Conservation (phyloP, 208 protist genomes). For the Trypanosomatidae sp. region DNA sequence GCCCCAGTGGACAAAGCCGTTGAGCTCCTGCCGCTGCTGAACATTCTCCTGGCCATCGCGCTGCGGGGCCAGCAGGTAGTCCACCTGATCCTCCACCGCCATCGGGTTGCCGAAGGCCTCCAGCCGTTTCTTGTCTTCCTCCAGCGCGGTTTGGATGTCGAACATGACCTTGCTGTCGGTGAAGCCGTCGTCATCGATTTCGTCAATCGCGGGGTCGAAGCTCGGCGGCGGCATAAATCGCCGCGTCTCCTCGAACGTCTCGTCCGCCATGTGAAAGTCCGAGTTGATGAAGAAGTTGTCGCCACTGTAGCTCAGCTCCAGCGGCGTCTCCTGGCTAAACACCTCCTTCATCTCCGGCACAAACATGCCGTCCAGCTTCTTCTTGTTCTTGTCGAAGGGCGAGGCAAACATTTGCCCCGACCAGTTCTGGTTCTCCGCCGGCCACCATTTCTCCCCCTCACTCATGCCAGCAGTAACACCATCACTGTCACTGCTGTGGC, state of each 20-base stretch:
- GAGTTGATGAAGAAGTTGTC: constrained; percentile 74
- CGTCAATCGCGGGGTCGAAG: constrained; percentile 84
- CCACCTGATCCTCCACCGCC: constrained; percentile 84
- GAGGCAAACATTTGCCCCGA: constrained; percentile 72
- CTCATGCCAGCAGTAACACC: constrained; percentile 16
- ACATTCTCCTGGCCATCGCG: constrained; percentile 80
- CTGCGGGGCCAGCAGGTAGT: constrained; percentile 79
- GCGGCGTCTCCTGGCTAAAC: constrained; percentile 47
- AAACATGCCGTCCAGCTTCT: constrained; percentile 81
- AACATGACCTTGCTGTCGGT: constrained; percentile 77
- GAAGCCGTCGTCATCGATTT: constrained; percentile 85
- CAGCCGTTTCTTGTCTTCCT: constrained; percentile 79
- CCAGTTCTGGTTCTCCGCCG: constrained; percentile 64
- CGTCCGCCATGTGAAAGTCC: constrained; percentile 81
- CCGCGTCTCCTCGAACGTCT: constrained; percentile 73
- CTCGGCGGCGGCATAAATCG: constrained; percentile 76
- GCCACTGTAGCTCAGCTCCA: constrained; percentile 69
- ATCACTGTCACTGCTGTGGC: too few relatives aligned
- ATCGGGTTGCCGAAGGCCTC: constrained; percentile 91
- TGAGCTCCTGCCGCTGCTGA: constrained; percentile 85
- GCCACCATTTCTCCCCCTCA: constrained; percentile 71
- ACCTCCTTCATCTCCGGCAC: constrained; percentile 83
- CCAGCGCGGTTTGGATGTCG: constrained; percentile 81
- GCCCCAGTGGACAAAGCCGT: constrained; percentile 90
- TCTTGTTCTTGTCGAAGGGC: constrained; percentile 73